These are phyloP conservation scores for Penicillium daleae DNA, from an alignment of 495 filamentous ascomycete genomes.

Conservation along the genomic window DNA sequence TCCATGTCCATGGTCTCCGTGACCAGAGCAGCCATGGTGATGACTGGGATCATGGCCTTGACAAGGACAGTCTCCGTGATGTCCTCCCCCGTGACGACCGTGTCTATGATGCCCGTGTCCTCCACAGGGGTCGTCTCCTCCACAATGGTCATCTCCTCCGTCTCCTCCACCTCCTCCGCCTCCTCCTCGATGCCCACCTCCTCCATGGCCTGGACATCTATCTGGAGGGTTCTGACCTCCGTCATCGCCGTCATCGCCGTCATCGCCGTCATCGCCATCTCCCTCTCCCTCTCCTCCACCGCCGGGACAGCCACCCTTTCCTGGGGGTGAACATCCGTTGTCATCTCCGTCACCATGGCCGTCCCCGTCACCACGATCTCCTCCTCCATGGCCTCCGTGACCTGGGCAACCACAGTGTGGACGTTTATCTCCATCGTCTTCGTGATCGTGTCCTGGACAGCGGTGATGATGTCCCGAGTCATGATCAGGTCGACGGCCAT, in stretches of 20 bases:
- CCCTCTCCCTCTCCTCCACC: background rate
- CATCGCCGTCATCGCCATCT: background rate
- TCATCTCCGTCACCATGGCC: too few relatives aligned
- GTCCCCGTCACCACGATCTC: background rate
- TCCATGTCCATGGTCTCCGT: background rate
- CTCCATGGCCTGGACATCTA: conserved; percentile 34
- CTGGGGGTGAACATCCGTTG: background rate
- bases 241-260: conserved; percentile 8
- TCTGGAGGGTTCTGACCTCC: conserved; percentile 29
- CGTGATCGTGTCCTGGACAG: background rate
- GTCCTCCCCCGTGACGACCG: conserved; percentile 21
- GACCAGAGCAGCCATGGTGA: background rate
- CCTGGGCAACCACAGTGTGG: background rate
- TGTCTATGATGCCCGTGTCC: conserved; percentile 19
- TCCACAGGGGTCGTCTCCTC: conserved; percentile 22
- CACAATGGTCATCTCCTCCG: conserved; percentile 14
- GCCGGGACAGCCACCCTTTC: background rate
- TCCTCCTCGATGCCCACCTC: too few relatives aligned
- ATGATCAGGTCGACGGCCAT: background rate
- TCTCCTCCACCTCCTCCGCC: conserved; percentile 26
- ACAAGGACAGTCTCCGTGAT: background rate
- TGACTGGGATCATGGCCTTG: background rate
- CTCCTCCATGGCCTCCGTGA: background rate
- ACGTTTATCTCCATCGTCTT: background rate
- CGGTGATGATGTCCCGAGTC: background rate